Base-by-base conservation (phyloP, 768 basidiomycete species). In the Lactarius vividus region DNA sequence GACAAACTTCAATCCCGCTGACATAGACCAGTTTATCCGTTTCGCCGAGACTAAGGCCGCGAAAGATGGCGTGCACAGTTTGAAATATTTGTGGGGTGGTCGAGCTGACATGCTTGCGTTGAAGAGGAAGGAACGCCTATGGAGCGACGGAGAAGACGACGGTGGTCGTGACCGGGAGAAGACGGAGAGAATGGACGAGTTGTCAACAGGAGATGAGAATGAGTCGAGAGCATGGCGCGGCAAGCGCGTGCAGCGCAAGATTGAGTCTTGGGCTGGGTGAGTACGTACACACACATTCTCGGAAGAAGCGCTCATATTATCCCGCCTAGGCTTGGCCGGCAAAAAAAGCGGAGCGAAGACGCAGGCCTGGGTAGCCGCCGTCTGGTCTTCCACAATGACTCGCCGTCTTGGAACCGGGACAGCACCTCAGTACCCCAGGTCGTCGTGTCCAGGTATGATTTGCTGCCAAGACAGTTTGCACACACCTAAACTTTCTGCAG, bases 21-120 rank as follows among this genome's bases (percentile, higher is more conserved):
- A 91, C 70, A 72, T 92, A 49, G 79, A 75, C 6, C 73, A 72
- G 13, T 82, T 91, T 69, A 81, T 86, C 53, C 77, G 75, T 58
- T 74, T 79, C 40, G 73, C 86, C 9, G 67, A 80, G 46, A 73
- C 72, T 28, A 72, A 61, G 66, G 69, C 69, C 67, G 72, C 52
- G 67, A 78, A 74, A 73, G 78, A 75, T 69, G 77, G 72, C 49
- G 73, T 73, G 33, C 72, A 70, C 40, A 74, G 74, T 62, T 53
- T 78, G 58, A 69, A 74, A 35, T 76, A 75, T 61, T 63, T 77
- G 28, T 77, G 77, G 77, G 72, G 72, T 55, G 81, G 77, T 16
- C 75, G 79, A 69, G 64, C 73, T 20, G 72, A 70, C 23, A 49
- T 73, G 69, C 74, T 74, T 29, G 70, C 67, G 54, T 67, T 66